phyloP scores from a whole-genome alignment of 2,329 filamentous ascomycete species.

The Fonsecaea monophora region DNA sequence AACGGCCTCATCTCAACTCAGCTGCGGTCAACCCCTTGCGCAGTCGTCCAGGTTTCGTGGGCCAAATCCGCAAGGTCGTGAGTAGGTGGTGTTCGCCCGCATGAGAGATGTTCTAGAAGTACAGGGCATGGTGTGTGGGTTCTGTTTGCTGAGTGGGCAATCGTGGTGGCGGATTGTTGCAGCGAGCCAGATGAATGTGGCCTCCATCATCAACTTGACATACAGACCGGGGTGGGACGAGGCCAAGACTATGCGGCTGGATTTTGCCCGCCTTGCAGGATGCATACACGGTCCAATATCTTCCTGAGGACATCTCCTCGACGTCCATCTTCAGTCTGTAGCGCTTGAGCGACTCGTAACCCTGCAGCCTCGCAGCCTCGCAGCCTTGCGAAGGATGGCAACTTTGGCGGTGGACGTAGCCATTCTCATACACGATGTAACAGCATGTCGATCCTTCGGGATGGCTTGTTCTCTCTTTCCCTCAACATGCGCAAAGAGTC shows the following conservation, averaged over 20 bases:
- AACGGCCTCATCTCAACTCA: background rate
- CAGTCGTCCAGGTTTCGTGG: background rate
- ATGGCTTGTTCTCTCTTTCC: background rate
- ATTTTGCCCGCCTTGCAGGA: conserved; percentile 1
- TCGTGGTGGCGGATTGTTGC: conserved; percentile 12
- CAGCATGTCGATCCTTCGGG: conserved; percentile 3
- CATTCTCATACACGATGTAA: conserved; percentile 3
- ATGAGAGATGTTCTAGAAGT: background rate
- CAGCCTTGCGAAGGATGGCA: background rate
- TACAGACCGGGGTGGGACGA: conserved; percentile 14
- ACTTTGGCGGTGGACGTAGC: background rate
- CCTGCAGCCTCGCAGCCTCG: conserved; percentile 2
- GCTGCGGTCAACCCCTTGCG: background rate
- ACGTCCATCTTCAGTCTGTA: background rate
- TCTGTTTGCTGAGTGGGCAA: conserved; percentile 16
- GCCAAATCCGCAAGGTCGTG: background rate
- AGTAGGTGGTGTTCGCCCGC: background rate
- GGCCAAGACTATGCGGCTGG: conserved; percentile 21
- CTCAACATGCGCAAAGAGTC: conserved; percentile 15
- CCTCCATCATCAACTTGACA: conserved; percentile 2
- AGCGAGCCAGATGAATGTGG: conserved; percentile 1
- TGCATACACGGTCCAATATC: conserved; percentile 1
- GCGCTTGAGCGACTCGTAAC: background rate
- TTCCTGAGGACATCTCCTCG: background rate
- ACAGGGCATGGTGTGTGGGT: background rate